Evolutionary conservation across 164 flowering plant species (phyloP), one percentile per base, ranked within the genome.

Genomic region (Vitis cinerea): DNA sequence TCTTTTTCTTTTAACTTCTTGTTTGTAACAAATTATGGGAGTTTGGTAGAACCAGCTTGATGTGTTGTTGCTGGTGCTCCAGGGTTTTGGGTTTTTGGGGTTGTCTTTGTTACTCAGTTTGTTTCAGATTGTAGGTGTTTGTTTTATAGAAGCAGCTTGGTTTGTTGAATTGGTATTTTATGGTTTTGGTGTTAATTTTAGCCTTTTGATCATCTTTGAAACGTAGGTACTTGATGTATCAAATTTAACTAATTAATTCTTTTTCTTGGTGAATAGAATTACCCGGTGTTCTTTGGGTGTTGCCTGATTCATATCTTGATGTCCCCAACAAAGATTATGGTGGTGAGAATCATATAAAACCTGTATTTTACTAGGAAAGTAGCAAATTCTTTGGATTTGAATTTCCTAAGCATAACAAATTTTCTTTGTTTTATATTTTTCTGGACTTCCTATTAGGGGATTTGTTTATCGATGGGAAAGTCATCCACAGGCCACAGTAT

Each of bases 261-360:
- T 51, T 66, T 61, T 62, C 23, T 58, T 19, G 37, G 56, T 76
- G 53, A 47, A 75, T 74, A 95, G 99, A 74, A 59, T 67, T 83
- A 66, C 97, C 99, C 54, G 97, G 90, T 57, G 98, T 93, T 67
- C 88, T 92, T 29, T 95, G 99, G 99, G 99, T 95, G 9, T 76
- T 95, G 74, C 99, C 99, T 31, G 99, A 95, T 81, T 95, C 98
- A 14, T 95, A 95, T 79, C 92, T 91, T 14, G 99, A 95, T 72
- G 99, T 95, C 56, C 98, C 97, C 44, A 93, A 91, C 86, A 93
- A 95, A 77, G 99, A 95, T 73, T 95, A 95, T 74, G 99, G 99
- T 87, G 99, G 99, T 91, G 58, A 53, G 85, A 71, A 9, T 29
- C 8, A 0, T 50, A 9, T 30, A 27, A 30, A 49, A 27, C 37